These are phyloP conservation scores for Colletotrichum sansevieriae DNA, from an alignment of 2,329 filamentous ascomycete species.

Conservation along the genomic window DNA sequence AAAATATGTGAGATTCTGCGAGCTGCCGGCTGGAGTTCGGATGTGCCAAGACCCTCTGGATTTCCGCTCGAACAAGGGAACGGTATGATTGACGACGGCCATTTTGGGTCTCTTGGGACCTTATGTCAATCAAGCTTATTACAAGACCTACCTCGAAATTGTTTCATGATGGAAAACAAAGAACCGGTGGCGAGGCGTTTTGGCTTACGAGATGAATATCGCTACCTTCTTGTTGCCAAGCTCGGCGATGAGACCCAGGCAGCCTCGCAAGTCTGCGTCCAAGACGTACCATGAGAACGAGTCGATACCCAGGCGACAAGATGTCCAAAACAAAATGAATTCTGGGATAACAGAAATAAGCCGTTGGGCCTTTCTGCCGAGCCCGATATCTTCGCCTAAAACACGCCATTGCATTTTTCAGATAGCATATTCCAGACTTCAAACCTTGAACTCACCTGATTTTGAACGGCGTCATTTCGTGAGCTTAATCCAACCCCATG, in stretches of 20 bases:
- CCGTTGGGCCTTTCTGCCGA: too few species aligned
- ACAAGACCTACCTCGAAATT: not conserved
- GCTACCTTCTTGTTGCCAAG: not conserved
- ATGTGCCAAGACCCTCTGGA: constrained; percentile 15
- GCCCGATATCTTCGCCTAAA: too few species aligned
- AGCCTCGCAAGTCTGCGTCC: not conserved
- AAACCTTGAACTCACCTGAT: too few species aligned
- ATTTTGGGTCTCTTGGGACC: constrained; percentile 6
- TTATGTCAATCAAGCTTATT: constrained; percentile 16
- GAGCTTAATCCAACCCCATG: too few species aligned
- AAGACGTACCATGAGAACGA: too few species aligned
- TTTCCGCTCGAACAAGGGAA: not conserved
- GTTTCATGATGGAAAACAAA: constrained; percentile 4
- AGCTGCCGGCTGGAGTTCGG: too few species aligned
- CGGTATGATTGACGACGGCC: not conserved
- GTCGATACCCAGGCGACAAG: too few species aligned
- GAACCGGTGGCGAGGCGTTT: not conserved
- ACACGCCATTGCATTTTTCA: too few species aligned
- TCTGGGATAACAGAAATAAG: too few species aligned
- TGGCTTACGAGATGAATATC: not conserved
- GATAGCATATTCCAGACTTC: too few species aligned
- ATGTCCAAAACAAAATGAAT: too few species aligned
- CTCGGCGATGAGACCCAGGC: not conserved
- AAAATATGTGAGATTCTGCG: constrained; percentile 8
- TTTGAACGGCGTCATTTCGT: too few species aligned